Evolutionary conservation across 192 early-diverging fungal species (phyloP).

Genomic region (Martensiomyces pterosporus): DNA sequence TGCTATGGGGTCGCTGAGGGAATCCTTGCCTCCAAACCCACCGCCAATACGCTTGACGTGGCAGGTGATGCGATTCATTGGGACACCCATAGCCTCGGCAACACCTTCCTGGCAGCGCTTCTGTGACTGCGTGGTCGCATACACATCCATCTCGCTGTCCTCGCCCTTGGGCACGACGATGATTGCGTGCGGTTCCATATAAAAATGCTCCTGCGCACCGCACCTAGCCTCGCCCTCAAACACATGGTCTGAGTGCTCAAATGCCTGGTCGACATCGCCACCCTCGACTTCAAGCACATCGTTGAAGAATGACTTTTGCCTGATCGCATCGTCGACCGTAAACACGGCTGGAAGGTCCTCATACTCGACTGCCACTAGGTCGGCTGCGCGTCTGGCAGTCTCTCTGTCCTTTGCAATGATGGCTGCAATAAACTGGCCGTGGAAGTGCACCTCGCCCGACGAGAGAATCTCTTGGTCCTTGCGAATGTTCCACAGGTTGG

Average conservation of each 20-base stretch:
- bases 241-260: constrained; percentile 42
- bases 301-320: constrained; percentile 56
- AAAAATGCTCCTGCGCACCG: constrained; percentile 67
- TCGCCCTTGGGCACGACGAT: constrained; percentile 59
- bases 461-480: constrained; percentile 68
- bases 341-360: constrained; percentile 55
- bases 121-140: constrained; percentile 61
- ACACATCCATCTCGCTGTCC: constrained; percentile 67
- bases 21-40: constrained; percentile 68
- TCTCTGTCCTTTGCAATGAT: constrained; percentile 59
- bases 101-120: constrained; percentile 57
- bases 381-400: constrained; percentile 57
- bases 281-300: constrained; percentile 40
- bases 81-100: constrained; percentile 59
- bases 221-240: constrained; percentile 48
- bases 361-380: constrained; percentile 64
- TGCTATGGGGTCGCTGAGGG: constrained; percentile 53
- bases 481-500: constrained; percentile 41
- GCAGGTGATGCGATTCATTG: constrained; percentile 56
- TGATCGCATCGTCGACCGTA: constrained; percentile 71
- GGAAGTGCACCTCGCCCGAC: constrained; percentile 53
- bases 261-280: constrained; percentile 55
- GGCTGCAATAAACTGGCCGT: constrained; percentile 67
- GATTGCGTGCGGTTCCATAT: constrained; percentile 64
- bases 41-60: constrained; percentile 74